A percentile compares a stretch with the other conserved stretches of the same genome.
phyloP scores from a whole-genome alignment of 257 asterid species.

The Solanum pimpinellifolium region DNA sequence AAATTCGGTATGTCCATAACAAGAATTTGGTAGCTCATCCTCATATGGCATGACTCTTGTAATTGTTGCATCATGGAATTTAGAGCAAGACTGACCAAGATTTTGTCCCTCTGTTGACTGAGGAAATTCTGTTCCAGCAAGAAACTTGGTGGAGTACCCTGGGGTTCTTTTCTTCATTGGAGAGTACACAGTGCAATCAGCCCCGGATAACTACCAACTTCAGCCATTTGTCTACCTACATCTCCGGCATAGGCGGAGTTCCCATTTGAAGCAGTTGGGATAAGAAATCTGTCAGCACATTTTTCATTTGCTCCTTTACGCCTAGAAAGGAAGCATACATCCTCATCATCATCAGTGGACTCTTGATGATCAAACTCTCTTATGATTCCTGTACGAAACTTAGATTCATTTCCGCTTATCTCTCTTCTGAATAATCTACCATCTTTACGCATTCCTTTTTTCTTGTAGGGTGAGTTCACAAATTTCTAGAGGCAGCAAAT shows the following conservation, averaged over 20 bases:
- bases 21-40: conserved; percentile 12
- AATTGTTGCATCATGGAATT: conserved; percentile 27
- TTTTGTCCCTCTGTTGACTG: conserved; percentile 2
- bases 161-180: conserved; percentile 5
- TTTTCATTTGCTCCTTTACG: conserved; percentile 3
- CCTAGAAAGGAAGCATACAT: not conserved
- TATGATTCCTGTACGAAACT: conserved; percentile 4
- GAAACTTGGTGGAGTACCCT: conserved; percentile 12
- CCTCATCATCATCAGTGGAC: not conserved
- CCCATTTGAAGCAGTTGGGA: conserved; percentile 11
- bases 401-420: conserved; percentile 9
- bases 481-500: not conserved
- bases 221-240: conserved; percentile 12
- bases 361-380: conserved; percentile 5
- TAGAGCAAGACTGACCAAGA: conserved; percentile 10
- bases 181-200: conserved; percentile 20
- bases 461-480: conserved; percentile 4
- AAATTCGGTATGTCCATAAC: conserved; percentile 14
- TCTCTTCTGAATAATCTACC: conserved; percentile 19
- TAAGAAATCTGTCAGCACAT: not conserved
- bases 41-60: conserved; percentile 24
- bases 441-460: conserved; percentile 15
- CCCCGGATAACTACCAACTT: conserved; percentile 14
- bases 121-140: conserved; percentile 21
- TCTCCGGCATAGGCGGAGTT: conserved; percentile 1